Conservation (phyloP, 192 early-diverging fungal genomes). For the Lunasporangiospora selenospora region DNA sequence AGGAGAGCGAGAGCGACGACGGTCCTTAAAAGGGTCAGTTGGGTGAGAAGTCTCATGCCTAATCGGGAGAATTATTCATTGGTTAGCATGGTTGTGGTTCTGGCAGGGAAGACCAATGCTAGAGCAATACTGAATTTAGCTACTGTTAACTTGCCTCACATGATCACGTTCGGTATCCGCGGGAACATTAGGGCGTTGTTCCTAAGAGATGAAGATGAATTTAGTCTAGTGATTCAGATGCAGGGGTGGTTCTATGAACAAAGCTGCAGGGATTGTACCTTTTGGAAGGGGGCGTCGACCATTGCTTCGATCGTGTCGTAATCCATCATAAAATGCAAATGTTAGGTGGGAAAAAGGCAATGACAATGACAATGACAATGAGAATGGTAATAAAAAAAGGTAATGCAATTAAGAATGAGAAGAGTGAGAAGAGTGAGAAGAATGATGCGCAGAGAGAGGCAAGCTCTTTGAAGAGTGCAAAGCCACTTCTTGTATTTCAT, state of each 20-base stretch:
- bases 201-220: slow-evolving; percentile 7
- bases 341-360: no score
- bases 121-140: neutral
- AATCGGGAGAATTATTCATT: neutral
- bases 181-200: slow-evolving; percentile 9
- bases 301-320: slow-evolving; percentile 61
- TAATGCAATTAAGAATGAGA: no score
- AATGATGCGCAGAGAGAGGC: neutral
- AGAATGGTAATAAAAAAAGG: no score
- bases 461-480: neutral
- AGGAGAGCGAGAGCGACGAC: slow-evolving; percentile 47
- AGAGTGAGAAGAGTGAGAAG: neutral
- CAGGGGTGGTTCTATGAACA: neutral
- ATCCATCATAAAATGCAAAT: slow-evolving; percentile 24
- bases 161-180: slow-evolving; percentile 4
- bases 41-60: neutral
- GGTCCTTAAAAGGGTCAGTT: slow-evolving; percentile 6
- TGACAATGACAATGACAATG: no score
- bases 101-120: slow-evolving; percentile 5
- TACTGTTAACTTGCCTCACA: slow-evolving; percentile 10
- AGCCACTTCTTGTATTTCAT: no score
- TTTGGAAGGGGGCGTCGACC: slow-evolving; percentile 68
- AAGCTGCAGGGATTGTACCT: slow-evolving; percentile 31
- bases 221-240: neutral
- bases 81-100: neutral